Percentiles rank a stretch among this genome's conserved stretches.
Conservation (phyloP, 352 stramenopile species). For the Phytophthora sojae region DNA sequence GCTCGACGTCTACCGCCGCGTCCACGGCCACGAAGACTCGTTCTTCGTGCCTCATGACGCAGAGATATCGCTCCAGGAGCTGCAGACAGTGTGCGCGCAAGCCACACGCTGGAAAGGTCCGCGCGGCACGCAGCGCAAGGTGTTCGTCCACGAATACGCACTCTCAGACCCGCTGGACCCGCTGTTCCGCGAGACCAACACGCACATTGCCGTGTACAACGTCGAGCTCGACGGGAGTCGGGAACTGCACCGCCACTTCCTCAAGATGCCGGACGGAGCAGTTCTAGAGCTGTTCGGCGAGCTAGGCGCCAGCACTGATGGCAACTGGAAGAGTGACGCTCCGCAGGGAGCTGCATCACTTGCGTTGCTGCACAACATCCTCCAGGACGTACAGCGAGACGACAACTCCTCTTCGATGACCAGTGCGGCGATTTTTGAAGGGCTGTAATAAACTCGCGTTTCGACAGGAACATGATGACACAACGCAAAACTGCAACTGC, state of each 20-base stretch:
- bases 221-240: conserved; percentile 59
- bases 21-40: conserved; percentile 70
- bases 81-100: conserved; percentile 68
- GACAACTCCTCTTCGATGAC: conserved; percentile 15
- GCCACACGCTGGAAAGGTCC: conserved; percentile 73
- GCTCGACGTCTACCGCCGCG: conserved; percentile 85
- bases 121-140: conserved; percentile 66
- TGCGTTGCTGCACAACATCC: conserved; percentile 60
- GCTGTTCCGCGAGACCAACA: conserved; percentile 68
- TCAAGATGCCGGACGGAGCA: conserved; percentile 82
- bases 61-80: conserved; percentile 80
- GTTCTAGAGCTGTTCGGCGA: conserved; percentile 90
- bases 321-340: conserved; percentile 51
- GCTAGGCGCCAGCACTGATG: conserved; percentile 42
- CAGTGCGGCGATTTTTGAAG: conserved; percentile 27
- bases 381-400: conserved; percentile 53
- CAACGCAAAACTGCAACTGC: conserved; percentile 1
- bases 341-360: conserved; percentile 42
- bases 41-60: conserved; percentile 93
- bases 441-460: conserved; percentile 13
- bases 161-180: conserved; percentile 76
- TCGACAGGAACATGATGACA: too few relatives aligned
- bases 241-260: conserved; percentile 88
- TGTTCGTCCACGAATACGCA: conserved; percentile 86
- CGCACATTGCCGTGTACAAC: conserved; percentile 88